phyloP scores from a whole-genome alignment of 495 filamentous ascomycete genomes.

The Aspergillus bertholletiae region DNA sequence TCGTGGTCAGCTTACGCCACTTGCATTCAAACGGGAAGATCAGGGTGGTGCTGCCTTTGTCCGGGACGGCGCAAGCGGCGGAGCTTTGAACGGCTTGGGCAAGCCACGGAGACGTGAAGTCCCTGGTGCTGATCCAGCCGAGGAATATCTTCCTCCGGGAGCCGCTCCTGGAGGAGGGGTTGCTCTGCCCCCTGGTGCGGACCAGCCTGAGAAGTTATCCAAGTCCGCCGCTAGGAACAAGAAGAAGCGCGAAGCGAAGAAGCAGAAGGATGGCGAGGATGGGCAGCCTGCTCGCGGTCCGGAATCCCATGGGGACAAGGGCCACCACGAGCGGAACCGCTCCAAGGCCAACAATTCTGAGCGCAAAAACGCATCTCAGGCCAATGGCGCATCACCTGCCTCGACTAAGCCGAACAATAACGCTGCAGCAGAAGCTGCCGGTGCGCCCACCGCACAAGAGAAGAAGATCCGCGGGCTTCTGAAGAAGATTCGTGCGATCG shows the following conservation, averaged over 20 bases:
- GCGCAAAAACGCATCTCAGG: conserved; percentile 37
- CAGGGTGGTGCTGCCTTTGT: conserved; percentile 89
- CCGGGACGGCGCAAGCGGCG: conserved; percentile 67
- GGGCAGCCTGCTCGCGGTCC: conserved; percentile 54
- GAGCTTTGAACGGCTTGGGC: conserved; percentile 75
- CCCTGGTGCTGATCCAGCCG: conserved; percentile 70
- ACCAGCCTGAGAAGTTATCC: conserved; percentile 68
- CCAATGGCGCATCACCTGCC: conserved; percentile 28
- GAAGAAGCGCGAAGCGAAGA: conserved; percentile 98
- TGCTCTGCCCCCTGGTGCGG: conserved; percentile 49
- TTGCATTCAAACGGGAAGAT: conserved; percentile 97
- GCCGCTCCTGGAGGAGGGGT: conserved; percentile 71
- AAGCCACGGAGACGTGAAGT: conserved; percentile 65
- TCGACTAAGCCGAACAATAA: conserved; percentile 44
- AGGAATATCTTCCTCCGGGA: conserved; percentile 59
- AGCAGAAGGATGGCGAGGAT: conserved; percentile 73
- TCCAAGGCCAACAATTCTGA: conserved; percentile 49
- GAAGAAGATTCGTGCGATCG: conserved; percentile 97
- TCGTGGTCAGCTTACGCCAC: conserved; percentile 78
- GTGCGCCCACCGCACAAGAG: conserved; percentile 52
- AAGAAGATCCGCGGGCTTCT: conserved; percentile 89
- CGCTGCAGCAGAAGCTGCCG: conserved; percentile 16
- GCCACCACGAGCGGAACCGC: conserved; percentile 52
- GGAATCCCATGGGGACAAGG: conserved; percentile 53
- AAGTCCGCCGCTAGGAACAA: conserved; percentile 95